These are phyloP conservation scores for Spirogloea muscicola DNA, from an alignment of 139 green algal species.

Conservation along the genomic window DNA sequence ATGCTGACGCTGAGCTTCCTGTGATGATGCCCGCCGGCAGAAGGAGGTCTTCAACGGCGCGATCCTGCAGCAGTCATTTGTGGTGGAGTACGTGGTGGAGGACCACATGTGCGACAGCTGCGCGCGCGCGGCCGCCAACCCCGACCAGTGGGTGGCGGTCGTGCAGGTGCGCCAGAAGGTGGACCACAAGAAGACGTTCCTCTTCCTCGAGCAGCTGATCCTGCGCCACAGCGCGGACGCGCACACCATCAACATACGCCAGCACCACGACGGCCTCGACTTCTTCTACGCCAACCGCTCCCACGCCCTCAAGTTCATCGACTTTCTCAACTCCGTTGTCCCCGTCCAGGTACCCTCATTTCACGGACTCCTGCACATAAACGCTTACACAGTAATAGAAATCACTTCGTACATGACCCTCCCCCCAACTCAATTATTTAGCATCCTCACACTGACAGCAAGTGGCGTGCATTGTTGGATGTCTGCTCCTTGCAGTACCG, in stretches of 20 bases:
- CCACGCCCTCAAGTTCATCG: constrained; percentile 88
- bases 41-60: constrained; percentile 92
- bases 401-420: too few relatives aligned
- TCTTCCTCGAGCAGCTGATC: constrained; percentile 98
- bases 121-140: constrained; percentile 80
- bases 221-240: constrained; percentile 83
- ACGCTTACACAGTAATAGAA: too few relatives aligned
- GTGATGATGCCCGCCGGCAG: too few relatives aligned
- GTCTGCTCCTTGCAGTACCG: too few relatives aligned
- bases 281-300: constrained; percentile 64
- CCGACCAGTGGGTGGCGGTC: constrained; percentile 86
- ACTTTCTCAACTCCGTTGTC: constrained; percentile 79
- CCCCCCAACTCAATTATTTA: too few relatives aligned
- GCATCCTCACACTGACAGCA: too few relatives aligned
- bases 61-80: constrained; percentile 95
- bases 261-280: constrained; percentile 73
- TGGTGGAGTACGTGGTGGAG: constrained; percentile 92
- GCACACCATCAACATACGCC: constrained; percentile 72
- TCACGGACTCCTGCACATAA: too few relatives aligned
- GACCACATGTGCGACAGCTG: constrained; percentile 94
- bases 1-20: too few relatives aligned
- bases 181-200: constrained; percentile 96
- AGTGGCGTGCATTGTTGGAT: too few relatives aligned
- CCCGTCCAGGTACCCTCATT: too few relatives aligned
- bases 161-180: constrained; percentile 92